Percentiles rank a stretch among this genome's conserved stretches.
Conservation (phyloP, 306 rosid species). For the Dalbergia oliveri region DNA sequence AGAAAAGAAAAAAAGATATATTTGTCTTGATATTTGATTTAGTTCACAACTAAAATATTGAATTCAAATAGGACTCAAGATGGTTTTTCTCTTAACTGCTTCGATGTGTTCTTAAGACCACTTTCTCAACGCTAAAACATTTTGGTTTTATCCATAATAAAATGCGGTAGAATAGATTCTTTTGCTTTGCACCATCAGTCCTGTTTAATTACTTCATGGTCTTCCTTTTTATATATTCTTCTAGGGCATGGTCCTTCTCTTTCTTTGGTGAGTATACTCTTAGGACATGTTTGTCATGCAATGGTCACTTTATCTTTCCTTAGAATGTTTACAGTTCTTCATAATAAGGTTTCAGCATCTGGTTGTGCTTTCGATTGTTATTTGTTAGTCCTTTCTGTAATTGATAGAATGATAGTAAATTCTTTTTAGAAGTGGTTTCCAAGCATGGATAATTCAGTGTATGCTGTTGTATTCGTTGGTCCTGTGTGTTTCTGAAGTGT, state of each 20-base stretch:
- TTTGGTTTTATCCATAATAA: slow-evolving; percentile 14
- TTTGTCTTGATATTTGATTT: slow-evolving; percentile 28
- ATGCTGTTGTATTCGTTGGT: slow-evolving; percentile 21
- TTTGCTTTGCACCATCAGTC: slow-evolving; percentile 6
- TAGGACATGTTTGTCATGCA: slow-evolving; percentile 30
- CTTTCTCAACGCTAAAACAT: not conserved
- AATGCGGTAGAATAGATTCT: slow-evolving; percentile 22
- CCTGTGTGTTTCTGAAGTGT: slow-evolving; percentile 30
- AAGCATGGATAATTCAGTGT: slow-evolving; percentile 19
- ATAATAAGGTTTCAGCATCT: slow-evolving; percentile 18
- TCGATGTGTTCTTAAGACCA: slow-evolving; percentile 1
- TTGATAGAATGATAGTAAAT: slow-evolving; percentile 27
- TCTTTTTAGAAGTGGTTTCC: slow-evolving; percentile 25
- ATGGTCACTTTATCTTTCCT: slow-evolving; percentile 15
- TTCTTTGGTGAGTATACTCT: slow-evolving; percentile 33
- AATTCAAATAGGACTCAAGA: not conserved
- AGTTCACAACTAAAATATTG: slow-evolving; percentile 27
- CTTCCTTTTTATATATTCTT: slow-evolving; percentile 19
- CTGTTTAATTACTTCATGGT: not conserved
- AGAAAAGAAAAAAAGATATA: not conserved
- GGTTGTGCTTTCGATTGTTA: slow-evolving; percentile 19
- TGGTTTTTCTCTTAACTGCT: slow-evolving; percentile 4
- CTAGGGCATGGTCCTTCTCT: slow-evolving; percentile 27
- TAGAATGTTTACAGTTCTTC: slow-evolving; percentile 26
- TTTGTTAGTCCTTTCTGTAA: not conserved